Base-by-base conservation (phyloP, 805 yeast species). In the Nakazawaea molendinolei region DNA sequence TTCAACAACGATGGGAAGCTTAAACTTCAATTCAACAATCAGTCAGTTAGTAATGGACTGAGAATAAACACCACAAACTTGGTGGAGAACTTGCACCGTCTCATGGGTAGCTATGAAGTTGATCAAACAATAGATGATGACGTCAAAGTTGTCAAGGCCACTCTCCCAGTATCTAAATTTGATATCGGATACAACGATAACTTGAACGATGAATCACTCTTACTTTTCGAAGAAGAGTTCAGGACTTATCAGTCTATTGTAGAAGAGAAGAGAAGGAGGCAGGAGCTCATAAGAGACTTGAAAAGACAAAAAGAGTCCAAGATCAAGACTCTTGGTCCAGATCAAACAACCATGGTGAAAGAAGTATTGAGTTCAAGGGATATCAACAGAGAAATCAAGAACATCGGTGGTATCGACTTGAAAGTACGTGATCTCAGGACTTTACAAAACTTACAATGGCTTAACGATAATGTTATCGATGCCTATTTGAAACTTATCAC, bases 391-490 rank as follows among this genome's bases (percentile, higher is more conserved):
- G 43, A 46, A 8, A 48, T 73, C 7, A 52, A 55, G 4, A 58
- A 55, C 4, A 66, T 56, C 42, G 59, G 58, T 36, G 47, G 60
- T 27, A 73, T 89, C 28, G 90, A 83, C 33, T 70, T 89, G 3
- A 59, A 61, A 4, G 70, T 71, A 0, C 60, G 73, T 23, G 98
- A 92, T 53, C 56, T 90, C 38, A 65, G 69, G 30, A 86, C 96
- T 0, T 62, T 92, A 23, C 59, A 69, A 7, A 83, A 80, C 36
- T 67, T 80, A 5, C 60, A 69, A 26, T 92, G 98, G 98, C 67
- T 92, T 21, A 92, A 92, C 53, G 98, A 92, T 56, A 84, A 79
- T 29, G 70, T 92, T 4, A 89, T 92, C 40, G 97, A 92, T 51
- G 80, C 78, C 47, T 90, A 81, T 53, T 63, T 89, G 49, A 64